Percentiles rank a stretch among this genome's conserved stretches.
Conservation (phyloP, 306 rosid genomes). For the Adenanthera pavonina region DNA sequence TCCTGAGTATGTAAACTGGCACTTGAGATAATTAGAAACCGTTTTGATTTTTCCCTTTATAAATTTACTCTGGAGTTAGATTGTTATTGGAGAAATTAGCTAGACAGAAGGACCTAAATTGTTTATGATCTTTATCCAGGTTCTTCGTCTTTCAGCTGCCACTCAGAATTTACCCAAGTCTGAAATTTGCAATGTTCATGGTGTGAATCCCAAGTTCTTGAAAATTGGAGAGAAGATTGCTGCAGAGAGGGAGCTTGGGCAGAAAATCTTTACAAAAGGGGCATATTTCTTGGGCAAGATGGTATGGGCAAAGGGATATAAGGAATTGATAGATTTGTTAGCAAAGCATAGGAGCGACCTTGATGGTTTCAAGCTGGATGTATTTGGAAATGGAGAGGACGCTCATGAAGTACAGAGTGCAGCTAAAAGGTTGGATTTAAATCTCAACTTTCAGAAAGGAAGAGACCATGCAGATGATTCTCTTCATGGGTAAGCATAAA, state of each 20-base stretch:
- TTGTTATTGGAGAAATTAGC: slow-evolving; percentile 21
- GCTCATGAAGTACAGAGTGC: slow-evolving; percentile 86
- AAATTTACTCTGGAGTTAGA: slow-evolving; percentile 12
- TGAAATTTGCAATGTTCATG: slow-evolving; percentile 93
- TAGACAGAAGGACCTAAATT: slow-evolving; percentile 29
- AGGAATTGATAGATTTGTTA: slow-evolving; percentile 84
- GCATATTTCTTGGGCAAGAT: slow-evolving; percentile 99
- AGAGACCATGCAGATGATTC: slow-evolving; percentile 96
- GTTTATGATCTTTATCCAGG: slow-evolving; percentile 53
- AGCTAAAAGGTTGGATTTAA: slow-evolving; percentile 81
- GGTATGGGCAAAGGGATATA: slow-evolving; percentile 99
- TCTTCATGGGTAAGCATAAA: slow-evolving; percentile 78
- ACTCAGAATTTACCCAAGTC: slow-evolving; percentile 96
- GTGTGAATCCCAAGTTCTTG: slow-evolving; percentile 95
- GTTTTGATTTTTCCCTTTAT: slow-evolving; percentile 20
- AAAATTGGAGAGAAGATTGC: slow-evolving; percentile 85
- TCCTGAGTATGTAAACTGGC: slow-evolving; percentile 15
- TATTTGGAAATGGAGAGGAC: slow-evolving; percentile 95
- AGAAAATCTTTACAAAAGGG: slow-evolving; percentile 82
- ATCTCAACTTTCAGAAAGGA: slow-evolving; percentile 91
- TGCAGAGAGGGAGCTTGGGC: slow-evolving; percentile 79
- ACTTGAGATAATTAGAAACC: slow-evolving; percentile 28
- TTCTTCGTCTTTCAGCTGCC: slow-evolving; percentile 97
- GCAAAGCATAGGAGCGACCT: slow-evolving; percentile 78
- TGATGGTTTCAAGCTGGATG: slow-evolving; percentile 88